Evolutionary conservation across 2,329 filamentous ascomycete genomes (phyloP).

Genomic region (Aspergillus sp.): DNA sequence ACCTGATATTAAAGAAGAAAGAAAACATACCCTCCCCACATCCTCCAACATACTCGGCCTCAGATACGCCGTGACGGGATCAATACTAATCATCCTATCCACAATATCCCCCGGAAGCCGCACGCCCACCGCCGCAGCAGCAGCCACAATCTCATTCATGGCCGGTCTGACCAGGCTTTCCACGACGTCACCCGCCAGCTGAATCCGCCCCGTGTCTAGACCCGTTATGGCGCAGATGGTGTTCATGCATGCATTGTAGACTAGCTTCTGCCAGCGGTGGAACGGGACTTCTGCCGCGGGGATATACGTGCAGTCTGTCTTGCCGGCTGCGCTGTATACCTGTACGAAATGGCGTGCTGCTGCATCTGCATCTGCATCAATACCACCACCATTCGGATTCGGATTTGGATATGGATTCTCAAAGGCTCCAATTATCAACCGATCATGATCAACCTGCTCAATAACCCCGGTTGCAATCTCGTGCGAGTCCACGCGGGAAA

Average conservation of each 20-base stretch:
- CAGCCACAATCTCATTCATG: conserved; percentile 47
- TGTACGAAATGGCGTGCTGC: conserved; percentile 43
- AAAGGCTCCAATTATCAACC: conserved; percentile 54
- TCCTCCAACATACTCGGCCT: conserved; percentile 57
- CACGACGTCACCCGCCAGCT: conserved; percentile 44
- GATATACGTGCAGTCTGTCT: conserved; percentile 40
- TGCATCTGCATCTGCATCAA: not conserved
- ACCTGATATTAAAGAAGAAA: not conserved
- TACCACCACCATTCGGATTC: no score
- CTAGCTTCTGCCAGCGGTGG: conserved; percentile 41
- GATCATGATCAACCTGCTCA: conserved; percentile 54
- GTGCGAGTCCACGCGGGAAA: conserved; percentile 54
- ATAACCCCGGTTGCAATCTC: conserved; percentile 51
- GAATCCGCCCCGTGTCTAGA: conserved; percentile 53
- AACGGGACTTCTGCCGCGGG: conserved; percentile 28
- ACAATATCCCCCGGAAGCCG: conserved; percentile 46
- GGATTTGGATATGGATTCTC: no score
- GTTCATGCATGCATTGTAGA: conserved; percentile 55
- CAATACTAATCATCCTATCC: conserved; percentile 41
- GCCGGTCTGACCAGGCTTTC: conserved; percentile 52
- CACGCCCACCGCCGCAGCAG: conserved; percentile 46
- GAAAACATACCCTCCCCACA: conserved; percentile 22
- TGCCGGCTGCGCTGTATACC: conserved; percentile 50
- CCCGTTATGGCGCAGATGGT: conserved; percentile 53
- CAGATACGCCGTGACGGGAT: conserved; percentile 46